Percentiles rank a stretch among this genome's conserved stretches.
These are phyloP conservation scores for Picea engelmannii DNA, from an alignment of 83 land plant species.

Conservation along the genomic window DNA sequence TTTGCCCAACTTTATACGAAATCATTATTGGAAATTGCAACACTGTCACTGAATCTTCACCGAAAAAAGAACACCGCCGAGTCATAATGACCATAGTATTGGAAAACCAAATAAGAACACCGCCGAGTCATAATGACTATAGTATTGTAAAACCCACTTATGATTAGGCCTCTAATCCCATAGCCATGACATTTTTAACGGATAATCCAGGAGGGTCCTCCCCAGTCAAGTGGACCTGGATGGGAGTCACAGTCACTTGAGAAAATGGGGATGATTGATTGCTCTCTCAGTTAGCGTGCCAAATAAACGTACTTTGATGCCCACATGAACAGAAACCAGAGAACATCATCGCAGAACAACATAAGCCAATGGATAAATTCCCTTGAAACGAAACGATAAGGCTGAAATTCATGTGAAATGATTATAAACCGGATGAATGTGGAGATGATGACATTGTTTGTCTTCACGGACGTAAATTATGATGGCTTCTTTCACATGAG, in stretches of 20 bases:
- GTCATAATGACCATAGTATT: neutral
- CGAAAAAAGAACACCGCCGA: neutral
- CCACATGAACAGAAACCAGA: neutral
- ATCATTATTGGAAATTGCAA: too few species aligned
- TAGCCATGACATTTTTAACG: too few species aligned
- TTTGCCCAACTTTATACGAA: too few species aligned
- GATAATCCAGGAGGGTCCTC: too few species aligned
- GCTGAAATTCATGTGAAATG: conserved; percentile 4
- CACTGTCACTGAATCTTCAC: too few species aligned
- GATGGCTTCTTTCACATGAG: neutral
- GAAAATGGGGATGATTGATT: neutral
- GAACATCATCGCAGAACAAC: neutral
- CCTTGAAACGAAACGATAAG: neutral
- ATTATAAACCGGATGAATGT: neutral
- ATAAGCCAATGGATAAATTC: neutral
- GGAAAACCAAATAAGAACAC: neutral
- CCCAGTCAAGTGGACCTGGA: neutral
- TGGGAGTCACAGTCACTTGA: neutral
- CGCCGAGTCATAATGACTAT: neutral
- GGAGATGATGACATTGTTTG: too few species aligned
- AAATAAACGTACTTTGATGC: neutral
- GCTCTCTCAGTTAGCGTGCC: neutral
- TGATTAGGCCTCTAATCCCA: neutral
- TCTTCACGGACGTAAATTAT: neutral
- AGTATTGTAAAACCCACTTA: neutral